Evolutionary conservation across 768 basidiomycete genomes (phyloP), one percentile per base, ranked within the genome.

Genomic region (Coprinellus aureogranulatus): DNA sequence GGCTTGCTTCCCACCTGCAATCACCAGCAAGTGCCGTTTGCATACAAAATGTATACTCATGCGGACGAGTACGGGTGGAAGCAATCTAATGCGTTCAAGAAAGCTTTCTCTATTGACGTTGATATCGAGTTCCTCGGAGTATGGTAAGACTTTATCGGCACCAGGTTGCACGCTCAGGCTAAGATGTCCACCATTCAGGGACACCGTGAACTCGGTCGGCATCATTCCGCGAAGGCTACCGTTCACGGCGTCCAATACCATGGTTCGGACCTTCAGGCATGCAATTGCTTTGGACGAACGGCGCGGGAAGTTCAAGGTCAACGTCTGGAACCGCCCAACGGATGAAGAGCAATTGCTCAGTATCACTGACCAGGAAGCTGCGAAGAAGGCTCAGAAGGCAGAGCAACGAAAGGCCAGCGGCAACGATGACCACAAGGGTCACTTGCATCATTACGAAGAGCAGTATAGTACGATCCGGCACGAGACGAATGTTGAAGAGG

Each of bases 241-340:
- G 0, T 84, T 84, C 62, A 76, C 78, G 0, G 72, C 73, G 1
- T 78, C 78, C n/a, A 80, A 82, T 59, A 76, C 75, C 4, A 73
- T 73, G 42, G 75, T 84, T 37, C 68, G 69, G 68, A 76, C 79
- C 14, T 83, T 87, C 68, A 76, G 86, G 16, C 86, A 88, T 48
- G 85, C 85, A 0, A 62, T 87, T 12, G 69, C 85, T 3, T 74
- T 88, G 30, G 84, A 87, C 48, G 86, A 86, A 55, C 77, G 73
- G 6, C 77, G 85, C 1, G 75, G 80, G 50, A 85, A 83, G 64
- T 85, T 85, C 67, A 80, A 84, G 57, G 74, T 78, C 0, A 81
- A 80, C 52, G 60, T 72, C 0, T 82, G 77, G 76, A 74, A 78
- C 59, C 59, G 69, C 16, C 75, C 71, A 1, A 70, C 58, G 14